Evolutionary conservation across 1,284 basidiomycete species (phyloP), one percentile per base, ranked within the genome.

Genomic region (Chiua sp.): DNA sequence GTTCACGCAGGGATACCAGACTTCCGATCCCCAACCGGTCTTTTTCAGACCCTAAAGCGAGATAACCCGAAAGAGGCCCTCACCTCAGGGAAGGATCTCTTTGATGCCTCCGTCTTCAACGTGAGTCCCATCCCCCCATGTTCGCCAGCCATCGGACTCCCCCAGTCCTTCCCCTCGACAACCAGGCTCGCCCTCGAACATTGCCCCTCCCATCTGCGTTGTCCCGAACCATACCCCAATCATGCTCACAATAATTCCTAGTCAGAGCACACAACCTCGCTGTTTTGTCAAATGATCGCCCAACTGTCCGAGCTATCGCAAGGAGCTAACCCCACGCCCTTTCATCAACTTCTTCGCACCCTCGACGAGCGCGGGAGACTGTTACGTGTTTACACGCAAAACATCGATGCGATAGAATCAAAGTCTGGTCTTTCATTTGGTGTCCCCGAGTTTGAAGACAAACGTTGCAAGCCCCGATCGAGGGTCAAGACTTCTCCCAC

Each of bases 1-100:
- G 94, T 96, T 3, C 85, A 89, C 46, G 93, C 93, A 56, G 91
- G 93, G 51, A 98, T 98, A 51, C 95, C 96, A 35, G 96, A 98
- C 78, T 98, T 98, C 75, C 82, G 96, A 65, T 95, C 92, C 3
- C 77, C 90, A 7, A 85, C 87, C 48, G 95, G 95, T 23, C 79
- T 98, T 30, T 97, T 97, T 74, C 87, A 89, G 66, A 83, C 85
- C 51, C 76, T 90, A 65, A 94, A 92, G 75, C 84, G 87, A 70
- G 90, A 92, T 67, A 88, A 94, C 73, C 90, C 91, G 0, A 84
- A 84, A 61, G 88, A 90, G 61, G 78, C 80, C 26, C 78, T 93
- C 69, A 80, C 83, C 47, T 90, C 90, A 4, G 93, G 94, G 20
- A 95, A 91, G 74, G 96, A 98, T 71, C 78, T 98, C 10, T 98